Base-by-base conservation (phyloP, 495 filamentous ascomycete species). In the Achaetomiella virescens region DNA sequence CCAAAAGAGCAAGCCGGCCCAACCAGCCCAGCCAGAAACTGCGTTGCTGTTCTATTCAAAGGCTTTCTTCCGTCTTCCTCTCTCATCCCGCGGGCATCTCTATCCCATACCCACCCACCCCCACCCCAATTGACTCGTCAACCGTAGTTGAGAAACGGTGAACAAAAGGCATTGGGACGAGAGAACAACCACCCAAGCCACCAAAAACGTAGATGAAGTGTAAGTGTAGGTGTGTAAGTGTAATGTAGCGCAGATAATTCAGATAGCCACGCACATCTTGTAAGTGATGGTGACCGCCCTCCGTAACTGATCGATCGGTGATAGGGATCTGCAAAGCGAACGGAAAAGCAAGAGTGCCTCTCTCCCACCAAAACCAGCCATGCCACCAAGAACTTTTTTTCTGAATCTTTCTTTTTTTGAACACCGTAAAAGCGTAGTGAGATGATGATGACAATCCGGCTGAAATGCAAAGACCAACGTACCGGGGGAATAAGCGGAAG, bases 11-110 rank as follows among this genome's bases (percentile, higher is more conserved):
- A 22, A 46, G 43, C 43, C 22, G 27, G 43, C 5, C 43, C 43
- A 46, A 25, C 43, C 43, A 46, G 27, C 43, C 43, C 43, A 29
- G 27, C 43, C 25, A 46, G 42, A 46, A 46, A 46, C 17, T 31
- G 15, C 27, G 24, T 25, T 46, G 24, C n/a, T 15, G 27, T 46
- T 22, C 22, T 46, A 46, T 46, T 20, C 25, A 18, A 2, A 27
- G 11, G 11, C 15, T 29, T 25, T 11, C 27, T 25, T 31, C 27
- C 27, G 27, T 31, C 27, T 31, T 9, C 27, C 27, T 9, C 27
- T 31, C 27, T 9, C 27, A 31, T n/a, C n/a, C n/a, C n/a, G n/a
- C n/a, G n/a, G n/a, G n/a, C n/a, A n/a, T n/a, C n/a, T n/a, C n/a
- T 9, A 31, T 31, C 27, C 27, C 27, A 31, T 31, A 31, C 9